Base-by-base conservation (phyloP, 2,329 filamentous ascomycete genomes). In the Aspergillus sp. region DNA sequence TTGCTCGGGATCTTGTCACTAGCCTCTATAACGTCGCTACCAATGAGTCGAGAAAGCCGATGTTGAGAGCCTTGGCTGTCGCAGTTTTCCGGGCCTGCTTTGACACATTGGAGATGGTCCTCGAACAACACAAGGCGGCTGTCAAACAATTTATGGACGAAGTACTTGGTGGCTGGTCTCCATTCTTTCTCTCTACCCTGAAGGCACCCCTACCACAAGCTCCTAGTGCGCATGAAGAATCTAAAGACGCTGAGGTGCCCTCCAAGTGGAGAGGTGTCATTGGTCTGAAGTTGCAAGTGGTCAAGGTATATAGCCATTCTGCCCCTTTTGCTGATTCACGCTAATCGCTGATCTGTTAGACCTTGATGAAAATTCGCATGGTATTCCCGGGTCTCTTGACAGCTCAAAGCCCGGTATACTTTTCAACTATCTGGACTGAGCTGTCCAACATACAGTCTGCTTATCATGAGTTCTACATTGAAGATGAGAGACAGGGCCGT, bases 91-190 rank as follows among this genome's bases (percentile, higher is more conserved):
- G 92, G 59, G 88, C 88, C 52, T 97, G 92, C 78, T 96, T 99
- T 75, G 92, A 98, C 74, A 91, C 95, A 59, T 86, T 99, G 80
- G 92, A 98, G 78, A 96, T 97, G 86, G 91, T 98, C 66, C 90
- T 97, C 82, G 93, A 97, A 67, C 91, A 96, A 68, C 91, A 98
- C 78, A 91, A 91, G 70, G 84, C 85, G 60, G 91, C 91, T 58
- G 92, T 98, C 63, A 95, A 91, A 76, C 84, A 84, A 1, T 99
- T 99, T 74, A 92, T 94, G 56, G 91, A 97, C 63, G 90, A 96
- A 71, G 87, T 92, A 0, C 83, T 98, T 52, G 84, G 83, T 67
- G 85, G 86, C 54, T 99, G 95, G 95, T 89, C 91, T 63, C 91
- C 93, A 4, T 97, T 97, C 80, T 95, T 98, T 80, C 83, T 92